Base-by-base conservation (phyloP, 2,329 filamentous ascomycete species). In the Calonectria crousiana region DNA sequence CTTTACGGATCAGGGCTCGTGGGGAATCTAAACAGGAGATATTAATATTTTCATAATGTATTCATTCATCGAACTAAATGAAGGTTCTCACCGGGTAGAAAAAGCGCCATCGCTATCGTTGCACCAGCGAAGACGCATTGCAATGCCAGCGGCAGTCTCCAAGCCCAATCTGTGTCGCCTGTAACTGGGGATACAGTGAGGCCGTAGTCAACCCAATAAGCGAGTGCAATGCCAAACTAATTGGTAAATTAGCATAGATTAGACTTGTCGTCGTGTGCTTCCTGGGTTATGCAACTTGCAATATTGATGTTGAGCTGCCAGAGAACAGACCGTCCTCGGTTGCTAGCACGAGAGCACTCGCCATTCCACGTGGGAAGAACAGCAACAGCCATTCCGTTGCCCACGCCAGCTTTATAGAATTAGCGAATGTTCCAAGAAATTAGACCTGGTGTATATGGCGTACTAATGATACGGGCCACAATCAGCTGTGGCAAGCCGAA, bases 291-390 rank as follows among this genome's bases (percentile, higher is more conserved):
- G 18, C 1, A 38, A 23, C 53, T 36, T 6, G 36, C 52, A 5
- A 58, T 58, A 11, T 58, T 58, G 11, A 58, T 58, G n/a, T 58
- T 58, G 10, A 58, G 53, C 18, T 58, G 53, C 53, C 53, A 58
- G 16, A 58, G n/a, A 36, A 58, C 32, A 1, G 53, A 58, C 20
- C 53, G 53, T 13, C 53, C 32, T 38, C 53, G 32, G n/a, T 58
- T 58, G 32, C 53, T 58, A 2, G 53, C 53, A 16, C 53, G 53
- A 16, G 53, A 58, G 23, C 53, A 58, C 11, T 58, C 53, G 2
- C 53, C 32, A 38, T 58, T 58, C 53, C 53, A 58, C 3, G 32
- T 58, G 6, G 53, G 53, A n/a, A 58, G 53, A 58, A 58, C 32
- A 36, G 53, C 32, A 38, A 58, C 32, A 38, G 53, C 53, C 53